Evolutionary conservation across 768 basidiomycete species (phyloP), one percentile per base, ranked within the genome.

Genomic region (Mycena vulgaris): DNA sequence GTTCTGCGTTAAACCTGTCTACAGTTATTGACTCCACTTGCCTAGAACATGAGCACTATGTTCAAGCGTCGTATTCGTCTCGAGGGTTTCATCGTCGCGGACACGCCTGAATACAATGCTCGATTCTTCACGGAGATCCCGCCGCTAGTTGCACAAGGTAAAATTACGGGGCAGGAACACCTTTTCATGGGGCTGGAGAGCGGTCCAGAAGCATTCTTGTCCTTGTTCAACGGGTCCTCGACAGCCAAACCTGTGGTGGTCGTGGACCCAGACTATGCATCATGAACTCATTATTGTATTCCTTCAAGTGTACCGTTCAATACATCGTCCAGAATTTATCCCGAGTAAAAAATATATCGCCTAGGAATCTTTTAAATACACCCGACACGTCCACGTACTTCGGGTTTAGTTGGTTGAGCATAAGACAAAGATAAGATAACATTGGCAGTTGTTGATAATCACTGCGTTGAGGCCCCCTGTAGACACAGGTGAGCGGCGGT

Each of bases 161-260:
- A 74, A 48, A n/a, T 85, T 75, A 78, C 80, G 74, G 76, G 80
- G 72, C 59, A 75, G 63, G 80, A 85, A 71, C 70, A 83, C 53
- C 42, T 76, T 48, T 68, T 75, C 57, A 49, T 70, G 33, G 80
- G 83, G 25, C 72, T 85, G 10, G 76, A 81, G 62, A 63, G 75
- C 30, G 78, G 77, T 1, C 79, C 79, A 3, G 66, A 81, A 67
- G 83, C 80, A 27, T 75, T 85, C 25, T 14, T 75, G 13, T 78
- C 78, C 27, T 76, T 84, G 42, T 78, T 80, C 76, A 76, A 69
- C 39, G 83, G 83, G 5, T 69, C 53, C 27, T 79, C 82, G 70
- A 77, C 71, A 6, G 82, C 78, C 5, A 85, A 85, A 76, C 77
- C 74, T 33, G 81, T 84, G 30, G 71, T 85, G 37, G 58, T 78